A percentile compares a stretch with the other conserved stretches of the same genome.
phyloP scores from a whole-genome alignment of 305 asterid genomes.

The Fraxinus dipetala region DNA sequence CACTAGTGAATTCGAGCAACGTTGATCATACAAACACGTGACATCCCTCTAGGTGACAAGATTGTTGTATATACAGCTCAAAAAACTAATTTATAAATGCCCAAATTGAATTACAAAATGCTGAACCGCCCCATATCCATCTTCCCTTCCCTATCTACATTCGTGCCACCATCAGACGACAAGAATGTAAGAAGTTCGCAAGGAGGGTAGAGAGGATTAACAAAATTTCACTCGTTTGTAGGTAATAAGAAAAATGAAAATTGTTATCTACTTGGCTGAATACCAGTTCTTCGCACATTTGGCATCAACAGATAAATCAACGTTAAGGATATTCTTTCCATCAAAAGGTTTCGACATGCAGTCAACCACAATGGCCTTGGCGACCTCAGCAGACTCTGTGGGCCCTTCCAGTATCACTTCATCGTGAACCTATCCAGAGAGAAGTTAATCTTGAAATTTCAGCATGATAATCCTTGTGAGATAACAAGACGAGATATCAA shows the following conservation, averaged over 20 bases:
- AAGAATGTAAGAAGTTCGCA: background rate
- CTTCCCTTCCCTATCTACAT: background rate
- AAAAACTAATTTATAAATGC: background rate
- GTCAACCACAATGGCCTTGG: slow-evolving; percentile 80
- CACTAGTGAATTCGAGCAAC: background rate
- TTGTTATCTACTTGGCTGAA: slow-evolving; percentile 65
- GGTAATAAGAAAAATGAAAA: background rate
- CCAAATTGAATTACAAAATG: background rate
- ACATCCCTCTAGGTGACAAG: background rate
- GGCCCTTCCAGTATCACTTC: slow-evolving; percentile 97
- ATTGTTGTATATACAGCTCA: background rate
- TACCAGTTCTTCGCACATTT: slow-evolving; percentile 94
- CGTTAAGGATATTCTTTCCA: slow-evolving; percentile 73
- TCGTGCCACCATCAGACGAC: background rate
- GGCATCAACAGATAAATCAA: slow-evolving; percentile 87
- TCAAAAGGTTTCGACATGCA: slow-evolving; percentile 90
- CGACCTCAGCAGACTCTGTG: slow-evolving; percentile 72
- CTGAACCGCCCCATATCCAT: background rate
- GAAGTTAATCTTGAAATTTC: background rate
- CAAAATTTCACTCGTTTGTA: background rate
- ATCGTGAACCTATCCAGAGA: slow-evolving; percentile 69
- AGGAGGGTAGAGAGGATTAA: background rate
- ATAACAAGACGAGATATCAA: background rate
- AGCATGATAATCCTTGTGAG: background rate
- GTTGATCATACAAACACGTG: background rate